Percentiles rank a stretch among this genome's conserved stretches.
Evolutionary conservation across 495 filamentous ascomycete genomes (phyloP).

Genomic region (Rostrohypoxylon terebratum): DNA sequence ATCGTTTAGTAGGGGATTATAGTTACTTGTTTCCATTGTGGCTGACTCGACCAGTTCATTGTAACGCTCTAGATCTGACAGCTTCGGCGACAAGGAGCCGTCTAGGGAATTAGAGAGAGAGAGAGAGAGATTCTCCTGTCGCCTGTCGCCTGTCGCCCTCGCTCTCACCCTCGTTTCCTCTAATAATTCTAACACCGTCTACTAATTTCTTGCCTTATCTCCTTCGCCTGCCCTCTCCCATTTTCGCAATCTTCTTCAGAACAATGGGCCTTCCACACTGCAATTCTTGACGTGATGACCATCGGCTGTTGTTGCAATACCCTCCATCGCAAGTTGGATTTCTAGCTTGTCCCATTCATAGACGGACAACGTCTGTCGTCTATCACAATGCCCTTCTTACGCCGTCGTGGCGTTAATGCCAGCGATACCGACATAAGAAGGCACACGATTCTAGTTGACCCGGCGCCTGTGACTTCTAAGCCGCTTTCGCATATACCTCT

Average conservation of each 20-base stretch:
- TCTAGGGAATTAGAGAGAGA: conserved; percentile 8
- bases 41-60: conserved; percentile 19
- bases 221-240: not conserved
- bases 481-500: conserved; percentile 38
- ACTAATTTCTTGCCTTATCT: not conserved
- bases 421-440: conserved; percentile 64
- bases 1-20: not conserved
- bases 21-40: conserved; percentile 23
- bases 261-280: conserved; percentile 47
- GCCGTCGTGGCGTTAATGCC: conserved; percentile 62
- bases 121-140: not conserved
- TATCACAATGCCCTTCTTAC: conserved; percentile 61
- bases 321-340: conserved; percentile 20
- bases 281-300: conserved; percentile 44
- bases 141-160: conserved; percentile 1
- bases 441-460: conserved; percentile 55
- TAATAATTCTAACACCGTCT: conserved; percentile 13
- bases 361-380: conserved; percentile 7
- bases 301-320: conserved; percentile 34
- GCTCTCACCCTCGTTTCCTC: not conserved
- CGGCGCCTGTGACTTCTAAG: conserved; percentile 47
- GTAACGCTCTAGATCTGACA: conserved; percentile 25
- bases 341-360: conserved; percentile 17
- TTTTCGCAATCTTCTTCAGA: conserved; percentile 28
- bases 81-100: conserved; percentile 20